Conservation (phyloP, 2,329 filamentous ascomycete genomes). For the Dothistroma pini region DNA sequence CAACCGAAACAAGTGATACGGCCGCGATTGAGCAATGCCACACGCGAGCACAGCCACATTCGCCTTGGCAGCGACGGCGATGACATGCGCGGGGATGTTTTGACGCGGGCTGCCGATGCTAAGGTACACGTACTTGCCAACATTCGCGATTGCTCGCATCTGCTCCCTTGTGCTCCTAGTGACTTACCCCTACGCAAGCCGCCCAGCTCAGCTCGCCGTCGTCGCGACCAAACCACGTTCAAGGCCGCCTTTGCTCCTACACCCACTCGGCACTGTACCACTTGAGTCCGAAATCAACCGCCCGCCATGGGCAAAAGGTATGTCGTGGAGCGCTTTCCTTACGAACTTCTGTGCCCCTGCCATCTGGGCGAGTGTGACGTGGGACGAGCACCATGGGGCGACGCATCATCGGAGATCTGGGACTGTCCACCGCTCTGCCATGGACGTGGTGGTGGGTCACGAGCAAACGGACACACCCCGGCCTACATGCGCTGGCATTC, state of each 20-base stretch:
- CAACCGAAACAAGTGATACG: background rate
- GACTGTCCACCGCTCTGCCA: background rate
- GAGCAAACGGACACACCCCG: slow-evolving; percentile 6
- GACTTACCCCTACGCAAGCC: background rate
- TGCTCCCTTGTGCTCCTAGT: background rate
- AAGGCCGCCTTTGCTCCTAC: no score
- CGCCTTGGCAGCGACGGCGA: background rate
- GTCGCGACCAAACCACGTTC: background rate
- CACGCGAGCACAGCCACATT: background rate
- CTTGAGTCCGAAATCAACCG: slow-evolving; percentile 8
- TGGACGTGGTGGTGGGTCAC: background rate
- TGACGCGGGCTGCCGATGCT: background rate
- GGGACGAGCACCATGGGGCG: slow-evolving; percentile 1
- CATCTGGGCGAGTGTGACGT: slow-evolving; percentile 15
- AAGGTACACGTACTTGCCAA: background rate
- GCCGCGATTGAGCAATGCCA: background rate
- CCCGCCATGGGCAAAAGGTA: slow-evolving; percentile 33
- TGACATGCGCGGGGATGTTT: background rate
- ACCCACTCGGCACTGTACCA: background rate
- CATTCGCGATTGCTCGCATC: background rate
- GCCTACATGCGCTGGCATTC: slow-evolving; percentile 3
- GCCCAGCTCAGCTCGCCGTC: background rate
- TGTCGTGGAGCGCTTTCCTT: slow-evolving; percentile 12
- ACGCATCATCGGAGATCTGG: slow-evolving; percentile 1
- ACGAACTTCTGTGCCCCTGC: slow-evolving; percentile 7